Evolutionary conservation across 2,329 filamentous ascomycete species (phyloP).

Genomic region (Ceratocystis huliohia): DNA sequence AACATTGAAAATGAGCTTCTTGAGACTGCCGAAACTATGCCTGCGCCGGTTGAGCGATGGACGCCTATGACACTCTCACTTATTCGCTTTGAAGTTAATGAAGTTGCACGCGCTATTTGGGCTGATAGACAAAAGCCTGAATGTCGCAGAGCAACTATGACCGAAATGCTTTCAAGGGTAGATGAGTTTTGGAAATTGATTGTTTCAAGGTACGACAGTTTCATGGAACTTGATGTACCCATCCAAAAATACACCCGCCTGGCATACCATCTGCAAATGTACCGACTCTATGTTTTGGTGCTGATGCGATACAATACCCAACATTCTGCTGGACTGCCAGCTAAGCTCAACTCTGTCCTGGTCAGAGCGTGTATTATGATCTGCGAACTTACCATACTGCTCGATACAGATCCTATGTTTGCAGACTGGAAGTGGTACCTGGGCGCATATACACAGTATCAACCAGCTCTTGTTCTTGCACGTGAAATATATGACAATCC

Average conservation of each 20-base stretch:
- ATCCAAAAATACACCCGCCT: constrained; percentile 51
- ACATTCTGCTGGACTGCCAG: constrained; percentile 39
- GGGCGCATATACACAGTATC: constrained; percentile 61
- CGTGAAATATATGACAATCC: constrained; percentile 52
- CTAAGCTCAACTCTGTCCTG: constrained; percentile 50
- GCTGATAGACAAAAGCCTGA: constrained; percentile 55
- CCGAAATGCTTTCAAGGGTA: constrained; percentile 52
- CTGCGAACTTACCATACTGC: constrained; percentile 36
- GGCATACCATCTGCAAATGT: constrained; percentile 51
- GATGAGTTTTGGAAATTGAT: constrained; percentile 54
- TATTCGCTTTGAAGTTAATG: constrained; percentile 59
- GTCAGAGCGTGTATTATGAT: constrained; percentile 47
- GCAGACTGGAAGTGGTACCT: constrained; percentile 55
- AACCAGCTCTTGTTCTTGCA: constrained; percentile 55
- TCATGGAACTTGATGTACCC: constrained; percentile 47
- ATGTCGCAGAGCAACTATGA: constrained; percentile 46
- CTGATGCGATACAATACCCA: constrained; percentile 53
- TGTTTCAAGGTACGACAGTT: constrained; percentile 50
- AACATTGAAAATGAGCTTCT: constrained; percentile 54
- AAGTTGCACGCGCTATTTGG: constrained; percentile 60
- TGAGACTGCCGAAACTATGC: constrained; percentile 37
- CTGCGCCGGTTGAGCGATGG: constrained; percentile 35
- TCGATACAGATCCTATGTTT: constrained; percentile 36
- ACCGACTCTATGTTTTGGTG: constrained; percentile 52
- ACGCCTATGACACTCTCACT: constrained; percentile 55